A percentile compares a stretch with the other conserved stretches of the same genome.
Evolutionary conservation across 352 stramenopile genomes (phyloP).

Genomic region (Pelagophyceae sp.): DNA sequence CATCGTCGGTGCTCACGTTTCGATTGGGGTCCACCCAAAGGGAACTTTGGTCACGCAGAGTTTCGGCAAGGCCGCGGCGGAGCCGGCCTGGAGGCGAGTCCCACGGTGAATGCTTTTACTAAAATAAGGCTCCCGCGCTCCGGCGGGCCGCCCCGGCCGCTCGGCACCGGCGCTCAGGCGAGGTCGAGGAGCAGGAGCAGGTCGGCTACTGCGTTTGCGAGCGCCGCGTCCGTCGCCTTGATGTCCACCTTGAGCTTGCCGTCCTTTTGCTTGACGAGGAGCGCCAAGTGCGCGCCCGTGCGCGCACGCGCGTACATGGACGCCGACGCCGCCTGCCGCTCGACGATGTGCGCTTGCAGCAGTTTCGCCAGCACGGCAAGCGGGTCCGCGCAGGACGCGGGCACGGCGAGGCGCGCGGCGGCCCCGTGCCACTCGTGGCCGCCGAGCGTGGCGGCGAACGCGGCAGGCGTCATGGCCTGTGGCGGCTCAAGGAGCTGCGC

Average conservation of each 20-base stretch:
- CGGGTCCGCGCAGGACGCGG: neutral
- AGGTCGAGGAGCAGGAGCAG: neutral
- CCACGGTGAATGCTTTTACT: too few species aligned
- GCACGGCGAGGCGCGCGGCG: neutral
- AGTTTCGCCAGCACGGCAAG: neutral
- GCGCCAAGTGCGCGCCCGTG: neutral
- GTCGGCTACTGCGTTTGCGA: neutral
- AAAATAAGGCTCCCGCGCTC: too few species aligned
- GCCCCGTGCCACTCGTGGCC: neutral
- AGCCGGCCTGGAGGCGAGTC: too few species aligned
- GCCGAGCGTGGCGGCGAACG: neutral
- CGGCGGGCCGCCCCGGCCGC: too few species aligned
- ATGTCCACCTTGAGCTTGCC: constrained; percentile 21
- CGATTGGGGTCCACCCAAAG: too few species aligned
- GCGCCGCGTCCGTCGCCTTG: neutral
- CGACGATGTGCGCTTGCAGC: neutral
- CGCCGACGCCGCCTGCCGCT: neutral
- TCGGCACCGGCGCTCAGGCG: too few species aligned
- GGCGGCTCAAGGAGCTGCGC: neutral
- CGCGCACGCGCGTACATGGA: neutral
- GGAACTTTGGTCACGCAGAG: too few species aligned
- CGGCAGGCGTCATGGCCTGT: neutral
- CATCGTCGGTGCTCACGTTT: too few species aligned
- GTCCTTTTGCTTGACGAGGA: constrained; percentile 14
- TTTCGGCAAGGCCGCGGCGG: too few species aligned